A percentile compares a stretch with the other conserved stretches of the same genome.
Evolutionary conservation across 768 basidiomycete species (phyloP).

Genomic region (Russula sp.): DNA sequence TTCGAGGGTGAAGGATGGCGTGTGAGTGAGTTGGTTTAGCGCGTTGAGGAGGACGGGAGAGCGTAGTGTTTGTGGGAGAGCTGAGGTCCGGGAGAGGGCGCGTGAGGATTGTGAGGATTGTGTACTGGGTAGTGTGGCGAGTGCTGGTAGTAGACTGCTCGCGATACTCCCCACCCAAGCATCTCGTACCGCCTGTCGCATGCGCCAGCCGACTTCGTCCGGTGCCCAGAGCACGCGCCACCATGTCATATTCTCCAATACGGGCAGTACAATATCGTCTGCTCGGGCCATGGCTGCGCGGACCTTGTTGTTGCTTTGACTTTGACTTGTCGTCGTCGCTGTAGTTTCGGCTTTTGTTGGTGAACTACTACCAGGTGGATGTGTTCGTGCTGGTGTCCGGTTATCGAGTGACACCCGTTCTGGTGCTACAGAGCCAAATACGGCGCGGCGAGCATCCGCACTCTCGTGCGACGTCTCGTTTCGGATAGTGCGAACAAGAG

Average conservation of each 20-base stretch:
- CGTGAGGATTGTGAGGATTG: conserved; percentile 9
- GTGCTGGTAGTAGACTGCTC: conserved; percentile 19
- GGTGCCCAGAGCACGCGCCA: conserved; percentile 24
- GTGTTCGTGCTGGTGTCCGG: neutral
- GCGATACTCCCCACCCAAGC: conserved; percentile 23
- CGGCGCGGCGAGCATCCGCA: conserved; percentile 9
- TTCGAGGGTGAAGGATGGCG: conserved; percentile 22
- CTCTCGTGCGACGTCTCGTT: conserved; percentile 5
- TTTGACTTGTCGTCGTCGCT: neutral
- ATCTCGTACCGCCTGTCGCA: conserved; percentile 17
- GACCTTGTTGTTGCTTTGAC: conserved; percentile 15
- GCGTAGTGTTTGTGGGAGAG: conserved; percentile 24
- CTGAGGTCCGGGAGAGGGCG: conserved; percentile 11
- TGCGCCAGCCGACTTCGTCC: conserved; percentile 29
- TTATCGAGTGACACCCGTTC: neutral
- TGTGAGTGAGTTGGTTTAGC: conserved; percentile 27
- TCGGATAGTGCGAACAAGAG: conserved; percentile 9
- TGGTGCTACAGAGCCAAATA: conserved; percentile 18
- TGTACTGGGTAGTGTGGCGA: conserved; percentile 19
- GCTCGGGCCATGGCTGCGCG: conserved; percentile 14
- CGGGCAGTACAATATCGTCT: conserved; percentile 16
- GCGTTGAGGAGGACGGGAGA: conserved; percentile 31
- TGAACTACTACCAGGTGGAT: neutral
- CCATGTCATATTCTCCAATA: conserved; percentile 19
- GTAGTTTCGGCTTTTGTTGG: neutral